A percentile compares a stretch with the other conserved stretches of the same genome.
These are phyloP conservation scores for Potentilla sterilis DNA, from an alignment of 306 rosid species.

Conservation along the genomic window DNA sequence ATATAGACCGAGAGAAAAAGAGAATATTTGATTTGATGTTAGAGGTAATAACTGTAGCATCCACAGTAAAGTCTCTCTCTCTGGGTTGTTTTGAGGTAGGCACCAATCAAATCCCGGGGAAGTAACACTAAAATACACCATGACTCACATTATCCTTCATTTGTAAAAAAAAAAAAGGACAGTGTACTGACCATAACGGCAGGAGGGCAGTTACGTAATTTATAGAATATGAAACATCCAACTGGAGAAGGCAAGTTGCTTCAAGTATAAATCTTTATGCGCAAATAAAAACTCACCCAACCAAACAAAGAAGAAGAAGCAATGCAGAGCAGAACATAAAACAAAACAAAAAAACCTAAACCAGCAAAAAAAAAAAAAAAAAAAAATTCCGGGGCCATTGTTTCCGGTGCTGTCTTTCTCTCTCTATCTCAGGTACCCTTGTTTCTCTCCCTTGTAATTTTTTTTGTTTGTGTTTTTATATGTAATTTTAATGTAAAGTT, in stretches of 20 bases:
- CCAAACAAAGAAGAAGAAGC: not conserved
- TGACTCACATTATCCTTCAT: not conserved
- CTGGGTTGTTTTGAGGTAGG: not conserved
- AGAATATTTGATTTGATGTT: not conserved
- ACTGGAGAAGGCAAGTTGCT: slow-evolving; percentile 32
- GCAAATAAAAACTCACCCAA: not conserved
- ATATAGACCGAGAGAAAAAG: not conserved
- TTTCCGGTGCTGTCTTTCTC: slow-evolving; percentile 17
- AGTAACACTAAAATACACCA: not conserved
- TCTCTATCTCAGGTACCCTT: slow-evolving; percentile 1
- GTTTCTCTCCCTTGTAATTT: not conserved
- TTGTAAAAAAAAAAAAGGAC: not conserved
- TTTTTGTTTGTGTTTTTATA: not conserved
- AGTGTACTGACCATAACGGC: slow-evolving; percentile 2
- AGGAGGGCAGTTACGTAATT: slow-evolving; percentile 34
- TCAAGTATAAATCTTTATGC: slow-evolving; percentile 2
- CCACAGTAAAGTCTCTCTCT: too few species aligned
- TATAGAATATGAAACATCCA: not conserved
- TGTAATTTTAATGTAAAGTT: not conserved
- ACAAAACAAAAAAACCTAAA: not conserved
- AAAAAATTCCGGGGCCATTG: not conserved
- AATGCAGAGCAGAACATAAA: not conserved
- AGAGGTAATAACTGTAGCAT: too few species aligned
- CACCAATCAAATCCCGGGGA: not conserved
- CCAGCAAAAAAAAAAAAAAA: not conserved